Evolutionary conservation across 306 rosid genomes (phyloP).

Genomic region (Prosopis cineraria): DNA sequence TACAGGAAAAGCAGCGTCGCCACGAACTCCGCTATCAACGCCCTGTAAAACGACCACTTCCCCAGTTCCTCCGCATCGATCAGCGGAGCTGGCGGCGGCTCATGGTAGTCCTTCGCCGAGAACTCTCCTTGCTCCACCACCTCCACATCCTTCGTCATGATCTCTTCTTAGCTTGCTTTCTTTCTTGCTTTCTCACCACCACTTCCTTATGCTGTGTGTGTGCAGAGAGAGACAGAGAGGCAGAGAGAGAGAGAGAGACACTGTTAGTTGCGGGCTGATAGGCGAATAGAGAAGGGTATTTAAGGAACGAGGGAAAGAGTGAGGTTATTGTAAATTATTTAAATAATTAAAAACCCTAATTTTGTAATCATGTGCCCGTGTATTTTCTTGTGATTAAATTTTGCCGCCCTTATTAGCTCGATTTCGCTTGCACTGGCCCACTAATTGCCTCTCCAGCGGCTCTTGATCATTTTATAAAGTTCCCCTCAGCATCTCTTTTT

Average conservation of each 20-base stretch:
- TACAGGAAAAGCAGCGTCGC: slow-evolving; percentile 93
- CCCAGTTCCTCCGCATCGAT: slow-evolving; percentile 71
- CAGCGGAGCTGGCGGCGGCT: slow-evolving; percentile 88
- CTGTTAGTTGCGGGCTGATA: neutral
- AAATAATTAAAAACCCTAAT: slow-evolving; percentile 24
- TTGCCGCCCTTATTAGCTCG: slow-evolving; percentile 75
- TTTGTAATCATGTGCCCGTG: slow-evolving; percentile 5
- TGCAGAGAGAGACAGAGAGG: neutral
- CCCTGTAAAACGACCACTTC: slow-evolving; percentile 84
- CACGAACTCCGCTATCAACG: slow-evolving; percentile 83
- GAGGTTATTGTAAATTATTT: neutral
- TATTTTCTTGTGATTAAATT: slow-evolving; percentile 34
- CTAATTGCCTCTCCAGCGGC: slow-evolving; percentile 51
- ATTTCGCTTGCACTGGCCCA: slow-evolving; percentile 76
- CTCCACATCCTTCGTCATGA: slow-evolving; percentile 82
- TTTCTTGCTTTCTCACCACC: neutral
- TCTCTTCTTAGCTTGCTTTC: neutral
- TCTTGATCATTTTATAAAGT: slow-evolving; percentile 3
- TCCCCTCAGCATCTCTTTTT: neutral
- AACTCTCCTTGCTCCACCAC: slow-evolving; percentile 65
- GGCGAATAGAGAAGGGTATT: slow-evolving; percentile 49
- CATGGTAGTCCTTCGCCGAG: slow-evolving; percentile 79
- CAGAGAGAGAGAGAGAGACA: neutral
- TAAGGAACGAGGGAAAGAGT: slow-evolving; percentile 45
- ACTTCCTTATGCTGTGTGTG: neutral